These are phyloP conservation scores for Yarrowia sp. DNA, from an alignment of 805 yeast genomes.

Conservation along the genomic window DNA sequence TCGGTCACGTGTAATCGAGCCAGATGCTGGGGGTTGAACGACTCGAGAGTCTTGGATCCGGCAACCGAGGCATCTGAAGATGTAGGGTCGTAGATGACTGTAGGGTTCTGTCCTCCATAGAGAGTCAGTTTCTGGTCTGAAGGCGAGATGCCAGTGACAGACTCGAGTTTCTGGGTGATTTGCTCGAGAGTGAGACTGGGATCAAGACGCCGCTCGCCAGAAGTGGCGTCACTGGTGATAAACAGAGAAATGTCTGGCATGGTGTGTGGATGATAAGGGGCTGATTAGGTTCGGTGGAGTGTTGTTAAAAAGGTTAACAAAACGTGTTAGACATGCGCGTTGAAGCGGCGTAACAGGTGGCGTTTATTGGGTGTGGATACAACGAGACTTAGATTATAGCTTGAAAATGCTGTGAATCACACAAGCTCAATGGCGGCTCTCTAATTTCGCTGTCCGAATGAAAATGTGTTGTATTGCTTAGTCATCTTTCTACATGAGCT, in stretches of 20 bases:
- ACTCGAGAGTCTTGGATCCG: conserved; percentile 40
- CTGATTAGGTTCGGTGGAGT: conserved; percentile 9
- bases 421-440: too few species aligned
- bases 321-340: neutral
- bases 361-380: neutral
- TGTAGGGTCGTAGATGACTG: conserved; percentile 21
- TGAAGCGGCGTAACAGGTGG: neutral
- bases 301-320: neutral
- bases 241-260: conserved; percentile 59
- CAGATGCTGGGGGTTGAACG: conserved; percentile 50
- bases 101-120: conserved; percentile 42
- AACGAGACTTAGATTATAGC: too few species aligned
- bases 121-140: conserved; percentile 53
- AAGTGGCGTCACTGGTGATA: conserved; percentile 68
- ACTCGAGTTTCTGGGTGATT: conserved; percentile 64
- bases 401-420: too few species aligned
- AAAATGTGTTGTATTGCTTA: too few species aligned
- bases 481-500: too few species aligned
- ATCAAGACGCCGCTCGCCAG: conserved; percentile 72
- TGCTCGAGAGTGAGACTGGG: conserved; percentile 64
- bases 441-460: too few species aligned
- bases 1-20: conserved; percentile 62
- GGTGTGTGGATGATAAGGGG: conserved; percentile 1
- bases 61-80: conserved; percentile 27
- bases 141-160: conserved; percentile 77